phyloP scores from a whole-genome alignment of 768 basidiomycete genomes.

The Boletellus ananiceps region DNA sequence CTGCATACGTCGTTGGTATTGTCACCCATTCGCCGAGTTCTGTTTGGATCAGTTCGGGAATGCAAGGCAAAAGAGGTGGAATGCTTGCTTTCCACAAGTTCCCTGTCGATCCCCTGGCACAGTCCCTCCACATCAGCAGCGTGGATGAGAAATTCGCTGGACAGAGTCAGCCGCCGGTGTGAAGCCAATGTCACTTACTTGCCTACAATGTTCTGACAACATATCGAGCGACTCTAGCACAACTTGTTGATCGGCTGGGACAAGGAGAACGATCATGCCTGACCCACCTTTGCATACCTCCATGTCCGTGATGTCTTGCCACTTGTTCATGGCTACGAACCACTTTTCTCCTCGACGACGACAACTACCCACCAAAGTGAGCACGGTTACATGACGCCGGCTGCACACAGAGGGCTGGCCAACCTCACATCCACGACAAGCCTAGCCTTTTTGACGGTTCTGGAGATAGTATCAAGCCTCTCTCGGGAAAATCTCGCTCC shows the following conservation, averaged over 20 bases:
- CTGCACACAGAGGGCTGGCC: constrained; percentile 9
- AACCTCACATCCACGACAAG: constrained; percentile 95
- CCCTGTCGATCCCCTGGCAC: constrained; percentile 93
- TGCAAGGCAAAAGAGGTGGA: neutral
- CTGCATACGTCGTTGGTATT: constrained; percentile 95
- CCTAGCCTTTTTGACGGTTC: constrained; percentile 70
- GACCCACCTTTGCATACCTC: constrained; percentile 73
- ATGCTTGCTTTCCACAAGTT: constrained; percentile 70
- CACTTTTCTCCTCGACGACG: constrained; percentile 70
- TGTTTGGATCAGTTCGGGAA: constrained; percentile 30
- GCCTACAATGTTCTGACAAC: constrained; percentile 82
- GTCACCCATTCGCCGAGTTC: constrained; percentile 88
- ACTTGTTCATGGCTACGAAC: constrained; percentile 98
- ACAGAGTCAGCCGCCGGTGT: constrained; percentile 12
- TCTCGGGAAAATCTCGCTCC: constrained; percentile 71
- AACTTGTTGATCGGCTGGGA: neutral
- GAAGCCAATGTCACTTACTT: constrained; percentile 7
- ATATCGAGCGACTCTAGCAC: constrained; percentile 69
- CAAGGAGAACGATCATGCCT: neutral
- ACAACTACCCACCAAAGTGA: constrained; percentile 52
- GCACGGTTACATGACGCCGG: neutral
- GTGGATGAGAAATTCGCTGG: constrained; percentile 89
- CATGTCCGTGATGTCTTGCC: constrained; percentile 96
- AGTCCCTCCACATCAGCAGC: constrained; percentile 99
- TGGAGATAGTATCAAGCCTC: constrained; percentile 58